phyloP scores from a whole-genome alignment of 1,284 basidiomycete genomes.

The Moniliella sp. region DNA sequence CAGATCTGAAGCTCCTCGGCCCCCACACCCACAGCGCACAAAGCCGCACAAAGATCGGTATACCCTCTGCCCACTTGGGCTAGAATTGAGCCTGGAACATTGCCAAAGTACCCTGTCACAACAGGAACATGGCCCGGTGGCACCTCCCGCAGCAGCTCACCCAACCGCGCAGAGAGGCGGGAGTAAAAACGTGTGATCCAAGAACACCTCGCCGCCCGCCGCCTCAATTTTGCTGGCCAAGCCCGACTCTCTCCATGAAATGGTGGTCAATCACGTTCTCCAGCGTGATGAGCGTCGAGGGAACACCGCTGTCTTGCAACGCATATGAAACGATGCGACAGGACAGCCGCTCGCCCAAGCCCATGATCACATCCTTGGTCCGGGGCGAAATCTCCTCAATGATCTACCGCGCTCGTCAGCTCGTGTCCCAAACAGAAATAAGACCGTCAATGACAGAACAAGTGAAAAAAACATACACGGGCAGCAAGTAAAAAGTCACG shows the following conservation, averaged over 20 bases:
- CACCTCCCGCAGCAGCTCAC: slow-evolving; percentile 57
- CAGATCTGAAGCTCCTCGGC: slow-evolving; percentile 93
- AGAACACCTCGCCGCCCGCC: slow-evolving; percentile 35
- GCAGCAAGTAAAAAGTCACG: slow-evolving; percentile 68
- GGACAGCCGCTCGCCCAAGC: slow-evolving; percentile 69
- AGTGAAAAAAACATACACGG: no score
- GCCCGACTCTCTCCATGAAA: slow-evolving; percentile 15
- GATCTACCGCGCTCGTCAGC: no score
- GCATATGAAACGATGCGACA: slow-evolving; percentile 85
- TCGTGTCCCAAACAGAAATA: no score
- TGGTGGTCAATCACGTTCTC: slow-evolving; percentile 46
- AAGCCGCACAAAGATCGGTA: slow-evolving; percentile 76
- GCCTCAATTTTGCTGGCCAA: slow-evolving; percentile 20
- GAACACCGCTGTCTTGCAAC: slow-evolving; percentile 44
- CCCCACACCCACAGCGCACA: slow-evolving; percentile 61
- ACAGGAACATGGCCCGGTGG: slow-evolving; percentile 38
- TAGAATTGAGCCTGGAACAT: slow-evolving; percentile 78
- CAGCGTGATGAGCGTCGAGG: no score
- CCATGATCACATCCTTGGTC: slow-evolving; percentile 78
- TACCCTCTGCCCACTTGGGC: slow-evolving; percentile 87
- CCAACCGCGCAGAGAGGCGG: slow-evolving; percentile 50
- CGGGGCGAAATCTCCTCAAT: slow-evolving; percentile 92
- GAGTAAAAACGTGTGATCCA: slow-evolving; percentile 84
- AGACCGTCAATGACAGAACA: no score
- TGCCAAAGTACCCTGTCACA: slow-evolving; percentile 67